Conservation (phyloP, 2,329 filamentous ascomycete species). For the Chaetoscypha palmicola region DNA sequence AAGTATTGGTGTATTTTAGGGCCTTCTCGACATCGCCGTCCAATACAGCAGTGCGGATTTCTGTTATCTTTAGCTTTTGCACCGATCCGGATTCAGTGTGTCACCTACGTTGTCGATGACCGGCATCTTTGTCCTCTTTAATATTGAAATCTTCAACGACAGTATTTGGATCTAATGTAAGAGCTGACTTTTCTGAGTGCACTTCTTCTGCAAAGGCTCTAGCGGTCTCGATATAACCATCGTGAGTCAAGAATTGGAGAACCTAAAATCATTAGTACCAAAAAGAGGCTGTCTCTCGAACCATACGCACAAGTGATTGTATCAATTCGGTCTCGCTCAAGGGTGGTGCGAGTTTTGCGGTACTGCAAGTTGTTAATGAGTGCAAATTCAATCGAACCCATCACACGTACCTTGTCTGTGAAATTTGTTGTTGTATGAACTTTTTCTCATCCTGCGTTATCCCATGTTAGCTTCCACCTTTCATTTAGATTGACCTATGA, state of each 20-base stretch:
- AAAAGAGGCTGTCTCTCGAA: no score
- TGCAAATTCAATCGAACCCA: no score
- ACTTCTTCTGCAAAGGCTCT: slow-evolving; percentile 82
- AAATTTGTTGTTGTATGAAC: slow-evolving; percentile 42
- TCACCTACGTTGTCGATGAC: slow-evolving; percentile 74
- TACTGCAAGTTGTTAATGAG: slow-evolving; percentile 13
- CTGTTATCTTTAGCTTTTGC: slow-evolving; percentile 39
- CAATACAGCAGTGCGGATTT: slow-evolving; percentile 78
- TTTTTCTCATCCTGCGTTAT: slow-evolving; percentile 24
- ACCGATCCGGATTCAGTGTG: neutral
- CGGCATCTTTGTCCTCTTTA: slow-evolving; percentile 77
- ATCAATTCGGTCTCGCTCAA: slow-evolving; percentile 72
- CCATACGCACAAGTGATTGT: slow-evolving; percentile 60
- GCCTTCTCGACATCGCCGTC: slow-evolving; percentile 90
- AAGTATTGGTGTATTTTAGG: slow-evolving; percentile 69
- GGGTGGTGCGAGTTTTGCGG: slow-evolving; percentile 45
- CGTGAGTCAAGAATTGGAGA: slow-evolving; percentile 85
- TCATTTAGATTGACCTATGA: no score
- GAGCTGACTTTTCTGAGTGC: slow-evolving; percentile 60
- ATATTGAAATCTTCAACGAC: slow-evolving; percentile 56
- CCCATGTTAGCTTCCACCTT: slow-evolving; percentile 2
- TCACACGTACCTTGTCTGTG: slow-evolving; percentile 35
- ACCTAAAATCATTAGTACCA: slow-evolving; percentile 35
- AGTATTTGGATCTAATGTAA: slow-evolving; percentile 51
- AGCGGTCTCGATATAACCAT: slow-evolving; percentile 91